Conservation (phyloP, 2,329 filamentous ascomycete genomes). For the Talaromyces amestolkiae region DNA sequence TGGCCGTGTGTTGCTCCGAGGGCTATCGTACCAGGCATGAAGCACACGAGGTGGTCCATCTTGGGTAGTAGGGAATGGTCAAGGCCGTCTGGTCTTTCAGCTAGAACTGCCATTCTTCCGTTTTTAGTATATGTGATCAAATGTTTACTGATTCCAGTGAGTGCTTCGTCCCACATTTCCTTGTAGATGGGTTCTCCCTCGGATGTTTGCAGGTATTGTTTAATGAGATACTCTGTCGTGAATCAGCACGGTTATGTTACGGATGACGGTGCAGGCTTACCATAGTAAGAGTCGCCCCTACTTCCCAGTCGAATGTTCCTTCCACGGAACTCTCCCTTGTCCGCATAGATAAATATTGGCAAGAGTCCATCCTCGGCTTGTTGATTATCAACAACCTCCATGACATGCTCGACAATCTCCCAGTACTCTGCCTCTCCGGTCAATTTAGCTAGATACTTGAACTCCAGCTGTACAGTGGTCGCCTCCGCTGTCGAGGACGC, state of each 20-base stretch:
- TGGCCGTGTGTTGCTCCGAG: conserved; percentile 79
- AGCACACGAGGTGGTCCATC: conserved; percentile 98
- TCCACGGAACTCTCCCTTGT: conserved; percentile 74
- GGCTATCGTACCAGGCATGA: conserved; percentile 94
- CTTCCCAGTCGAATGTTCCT: conserved; percentile 88
- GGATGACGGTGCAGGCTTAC: conserved; percentile 27
- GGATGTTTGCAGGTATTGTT: conserved; percentile 94
- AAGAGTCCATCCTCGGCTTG: conserved; percentile 75
- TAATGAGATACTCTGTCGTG: conserved; percentile 80
- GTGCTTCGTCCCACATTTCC: conserved; percentile 87
- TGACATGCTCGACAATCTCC: conserved; percentile 87
- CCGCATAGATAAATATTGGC: conserved; percentile 85
- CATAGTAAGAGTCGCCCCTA: conserved; percentile 94
- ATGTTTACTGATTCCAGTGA: conserved; percentile 84
- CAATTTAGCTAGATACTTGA: conserved; percentile 93
- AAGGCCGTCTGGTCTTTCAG: conserved; percentile 76
- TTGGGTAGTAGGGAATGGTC: conserved; percentile 68
- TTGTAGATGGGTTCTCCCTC: conserved; percentile 80
- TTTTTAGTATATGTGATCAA: conserved; percentile 83
- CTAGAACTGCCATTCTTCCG: conserved; percentile 81
- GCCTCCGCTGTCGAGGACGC: conserved; percentile 93
- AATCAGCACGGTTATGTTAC: not conserved
- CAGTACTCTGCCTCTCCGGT: conserved; percentile 92
- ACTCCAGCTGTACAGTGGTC: conserved; percentile 87
- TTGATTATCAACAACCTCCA: conserved; percentile 85